Base-by-base conservation (phyloP, 176 grass and related monocot species). In the Microstegium vimineum region DNA sequence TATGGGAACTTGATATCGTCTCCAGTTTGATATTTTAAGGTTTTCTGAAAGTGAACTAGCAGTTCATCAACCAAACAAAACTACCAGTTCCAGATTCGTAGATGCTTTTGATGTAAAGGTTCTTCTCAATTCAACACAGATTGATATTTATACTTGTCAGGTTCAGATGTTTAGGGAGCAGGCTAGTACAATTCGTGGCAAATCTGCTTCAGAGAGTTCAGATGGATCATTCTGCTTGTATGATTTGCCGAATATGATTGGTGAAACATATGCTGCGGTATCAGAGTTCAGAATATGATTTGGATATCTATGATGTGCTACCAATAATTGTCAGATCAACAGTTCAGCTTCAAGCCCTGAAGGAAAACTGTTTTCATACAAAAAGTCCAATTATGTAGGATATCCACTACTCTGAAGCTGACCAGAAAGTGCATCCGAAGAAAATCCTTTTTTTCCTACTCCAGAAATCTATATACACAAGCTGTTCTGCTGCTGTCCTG, bases 391-490 rank as follows among this genome's bases (percentile, higher is more conserved):
- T 23, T 27, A 25, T 69, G 67, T 38, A 70, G 12, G 22, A 57
- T 57, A 33, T 74, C 27, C 18, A 12, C 45, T 74, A 34, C 30
- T 66, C 62, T 66, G 30, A 33, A 65, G 34, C 62, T 66, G 47
- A 36, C 42, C 27, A 28, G 59, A 62, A 62, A 62, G 25, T 10
- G 59, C 23, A 62, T 15, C n/a, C 4, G 20, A 22, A n/a, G n/a
- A n/a, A 43, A 66, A 23, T 45, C 25, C 35, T 32, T 5, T 13
- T 26, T 12, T 8, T 13, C 41, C 79, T 82, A 71, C 13, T 69
- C n/a, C 11, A 62, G 52, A 71, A 46, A 49, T 79, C 81, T 84
- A 88, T 79, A 79, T 85, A 35, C 87, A 89, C 82, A 71, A 89
- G 31, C 87, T 81, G 63, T 66, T 33, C 76, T 74, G 76, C 28